Evolutionary conservation across 1,139 yeast species (phyloP).

Genomic region (Candida neerlandica): DNA sequence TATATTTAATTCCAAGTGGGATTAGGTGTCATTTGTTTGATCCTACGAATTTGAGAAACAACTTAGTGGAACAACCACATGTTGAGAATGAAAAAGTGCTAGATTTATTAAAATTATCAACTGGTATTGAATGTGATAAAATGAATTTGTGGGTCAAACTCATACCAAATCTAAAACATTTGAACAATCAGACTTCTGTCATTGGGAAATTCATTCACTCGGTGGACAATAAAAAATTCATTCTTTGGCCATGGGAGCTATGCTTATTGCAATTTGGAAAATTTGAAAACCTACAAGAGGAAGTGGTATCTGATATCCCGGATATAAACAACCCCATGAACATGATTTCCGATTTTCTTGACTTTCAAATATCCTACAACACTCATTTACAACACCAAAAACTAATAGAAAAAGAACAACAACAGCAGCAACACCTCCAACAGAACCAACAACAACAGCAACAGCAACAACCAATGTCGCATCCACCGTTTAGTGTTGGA

Average conservation of each 20-base stretch:
- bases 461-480: slow-evolving; percentile 7
- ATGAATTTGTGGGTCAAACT: slow-evolving; percentile 59
- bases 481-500: slow-evolving; percentile 27
- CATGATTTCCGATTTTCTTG: slow-evolving; percentile 41
- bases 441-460: slow-evolving; percentile 14
- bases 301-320: slow-evolving; percentile 5
- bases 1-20: slow-evolving; percentile 76
- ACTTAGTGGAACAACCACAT: slow-evolving; percentile 14
- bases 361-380: slow-evolving; percentile 31
- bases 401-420: slow-evolving; percentile 15
- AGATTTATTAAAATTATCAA: slow-evolving; percentile 52
- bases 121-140: slow-evolving; percentile 45
- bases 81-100: slow-evolving; percentile 48
- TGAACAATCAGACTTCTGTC: slow-evolving; percentile 69
- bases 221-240: slow-evolving; percentile 56
- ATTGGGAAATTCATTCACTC: slow-evolving; percentile 56
- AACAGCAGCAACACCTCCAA: slow-evolving; percentile 14
- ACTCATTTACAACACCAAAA: slow-evolving; percentile 16
- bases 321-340: slow-evolving; percentile 30
- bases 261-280: slow-evolving; percentile 60
- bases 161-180: slow-evolving; percentile 66
- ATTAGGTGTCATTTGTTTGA: slow-evolving; percentile 65
- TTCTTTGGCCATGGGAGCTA: slow-evolving; percentile 72
- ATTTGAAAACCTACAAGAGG: slow-evolving; percentile 15
- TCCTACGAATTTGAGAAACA: slow-evolving; percentile 13